phyloP scores from a whole-genome alignment of 768 basidiomycete species.

The Mycena indigotica region DNA sequence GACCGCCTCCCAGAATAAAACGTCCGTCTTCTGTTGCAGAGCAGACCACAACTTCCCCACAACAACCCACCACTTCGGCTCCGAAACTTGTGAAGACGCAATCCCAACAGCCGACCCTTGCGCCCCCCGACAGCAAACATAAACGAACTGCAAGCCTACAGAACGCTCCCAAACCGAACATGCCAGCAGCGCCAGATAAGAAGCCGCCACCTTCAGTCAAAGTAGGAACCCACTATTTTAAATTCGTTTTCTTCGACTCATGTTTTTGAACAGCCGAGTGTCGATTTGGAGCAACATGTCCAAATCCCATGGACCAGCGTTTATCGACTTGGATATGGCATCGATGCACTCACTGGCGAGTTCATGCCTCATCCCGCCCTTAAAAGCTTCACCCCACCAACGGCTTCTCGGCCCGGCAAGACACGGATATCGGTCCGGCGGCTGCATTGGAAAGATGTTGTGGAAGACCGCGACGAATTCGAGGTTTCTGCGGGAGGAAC shows the following conservation, averaged over 20 bases:
- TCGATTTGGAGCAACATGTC: constrained; percentile 11
- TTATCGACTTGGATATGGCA: constrained; percentile 19
- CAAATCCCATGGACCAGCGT: constrained; percentile 22
- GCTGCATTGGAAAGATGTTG: constrained; percentile 20
- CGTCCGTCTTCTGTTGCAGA: neutral
- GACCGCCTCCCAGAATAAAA: neutral
- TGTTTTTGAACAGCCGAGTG: neutral
- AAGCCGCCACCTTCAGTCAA: no score
- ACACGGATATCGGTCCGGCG: constrained; percentile 11
- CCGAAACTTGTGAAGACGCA: neutral
- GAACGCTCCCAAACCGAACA: neutral
- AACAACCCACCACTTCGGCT: no score
- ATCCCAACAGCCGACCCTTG: neutral
- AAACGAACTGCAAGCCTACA: neutral
- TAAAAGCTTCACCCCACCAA: constrained; percentile 5
- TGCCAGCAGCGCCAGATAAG: no score
- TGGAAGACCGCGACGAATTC: constrained; percentile 18
- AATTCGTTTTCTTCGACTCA: neutral
- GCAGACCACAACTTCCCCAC: no score
- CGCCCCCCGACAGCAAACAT: neutral
- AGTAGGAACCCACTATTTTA: no score
- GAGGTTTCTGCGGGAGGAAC: constrained; percentile 22
- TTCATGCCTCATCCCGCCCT: constrained; percentile 20
- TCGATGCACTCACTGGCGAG: constrained; percentile 25
- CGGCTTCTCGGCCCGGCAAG: constrained; percentile 9